Conservation (phyloP, 805 yeast species). For the Lipomyces kockii region DNA sequence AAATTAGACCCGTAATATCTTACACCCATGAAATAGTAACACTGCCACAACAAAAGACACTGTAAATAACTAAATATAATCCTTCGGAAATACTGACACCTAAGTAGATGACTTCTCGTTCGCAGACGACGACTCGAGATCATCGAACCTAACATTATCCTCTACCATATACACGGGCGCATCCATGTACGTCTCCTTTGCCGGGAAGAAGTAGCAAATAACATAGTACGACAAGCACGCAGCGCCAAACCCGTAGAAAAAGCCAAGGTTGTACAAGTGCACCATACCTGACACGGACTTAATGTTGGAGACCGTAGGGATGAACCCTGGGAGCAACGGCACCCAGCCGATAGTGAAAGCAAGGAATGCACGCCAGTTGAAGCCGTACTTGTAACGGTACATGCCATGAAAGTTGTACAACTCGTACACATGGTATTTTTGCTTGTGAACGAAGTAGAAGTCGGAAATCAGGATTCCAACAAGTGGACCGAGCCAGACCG, state of each 20-base stretch:
- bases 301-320: conserved; percentile 36
- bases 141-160: neutral
- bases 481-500: conserved; percentile 51
- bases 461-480: conserved; percentile 50
- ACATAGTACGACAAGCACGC: conserved; percentile 33
- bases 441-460: conserved; percentile 46
- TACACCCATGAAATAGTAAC: too few species aligned
- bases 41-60: too few species aligned
- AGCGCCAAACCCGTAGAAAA: conserved; percentile 36
- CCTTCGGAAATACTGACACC: neutral
- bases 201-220: conserved; percentile 30
- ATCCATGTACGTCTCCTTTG: conserved; percentile 31
- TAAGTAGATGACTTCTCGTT: neutral
- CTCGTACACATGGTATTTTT: conserved; percentile 30
- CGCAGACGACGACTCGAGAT: conserved; percentile 2
- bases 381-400: conserved; percentile 49
- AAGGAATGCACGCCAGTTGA: conserved; percentile 51
- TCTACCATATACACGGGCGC: conserved; percentile 5
- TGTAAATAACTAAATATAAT: neutral
- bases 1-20: too few species aligned
- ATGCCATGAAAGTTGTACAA: conserved; percentile 45
- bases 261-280: conserved; percentile 39
- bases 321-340: conserved; percentile 41
- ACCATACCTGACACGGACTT: conserved; percentile 26
- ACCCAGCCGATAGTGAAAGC: conserved; percentile 43